phyloP scores from a whole-genome alignment of 768 basidiomycete species.

The Clitopilus passeckerianus region DNA sequence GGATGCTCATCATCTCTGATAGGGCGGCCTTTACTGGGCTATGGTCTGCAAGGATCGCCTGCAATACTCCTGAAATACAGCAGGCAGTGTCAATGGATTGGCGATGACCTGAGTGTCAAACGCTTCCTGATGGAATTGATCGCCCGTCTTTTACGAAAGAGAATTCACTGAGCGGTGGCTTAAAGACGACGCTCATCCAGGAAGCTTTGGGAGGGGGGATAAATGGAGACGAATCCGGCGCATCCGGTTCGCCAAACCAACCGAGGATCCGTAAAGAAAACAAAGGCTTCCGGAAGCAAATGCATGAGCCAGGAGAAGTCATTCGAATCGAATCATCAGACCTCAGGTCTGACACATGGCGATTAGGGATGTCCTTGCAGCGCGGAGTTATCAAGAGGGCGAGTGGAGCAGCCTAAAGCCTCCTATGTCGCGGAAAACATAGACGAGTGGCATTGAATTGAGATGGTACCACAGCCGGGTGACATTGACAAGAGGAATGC shows the following conservation, averaged over 20 bases:
- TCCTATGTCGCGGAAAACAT: not conserved
- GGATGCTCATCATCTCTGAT: not conserved
- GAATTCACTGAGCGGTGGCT: no score
- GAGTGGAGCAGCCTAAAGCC: not conserved
- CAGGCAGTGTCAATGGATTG: no score
- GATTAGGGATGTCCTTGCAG: not conserved
- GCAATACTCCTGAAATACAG: not conserved
- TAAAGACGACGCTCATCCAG: no score
- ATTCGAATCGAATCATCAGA: no score
- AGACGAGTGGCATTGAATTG: not conserved
- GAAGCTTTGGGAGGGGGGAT: not conserved
- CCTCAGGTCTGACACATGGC: not conserved
- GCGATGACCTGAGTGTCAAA: no score
- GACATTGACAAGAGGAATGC: not conserved
- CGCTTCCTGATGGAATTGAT: no score
- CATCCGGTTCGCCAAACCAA: not conserved
- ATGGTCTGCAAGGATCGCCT: not conserved
- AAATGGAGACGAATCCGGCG: not conserved
- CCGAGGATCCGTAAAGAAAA: not conserved
- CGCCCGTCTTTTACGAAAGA: no score
- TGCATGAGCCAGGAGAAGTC: not conserved
- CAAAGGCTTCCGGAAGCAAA: not conserved
- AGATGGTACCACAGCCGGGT: not conserved
- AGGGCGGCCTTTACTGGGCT: not conserved
- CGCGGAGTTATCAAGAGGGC: not conserved